These are phyloP conservation scores for Urostyla sp. DNA, from an alignment of 73 alveolate genomes.

Conservation along the genomic window DNA sequence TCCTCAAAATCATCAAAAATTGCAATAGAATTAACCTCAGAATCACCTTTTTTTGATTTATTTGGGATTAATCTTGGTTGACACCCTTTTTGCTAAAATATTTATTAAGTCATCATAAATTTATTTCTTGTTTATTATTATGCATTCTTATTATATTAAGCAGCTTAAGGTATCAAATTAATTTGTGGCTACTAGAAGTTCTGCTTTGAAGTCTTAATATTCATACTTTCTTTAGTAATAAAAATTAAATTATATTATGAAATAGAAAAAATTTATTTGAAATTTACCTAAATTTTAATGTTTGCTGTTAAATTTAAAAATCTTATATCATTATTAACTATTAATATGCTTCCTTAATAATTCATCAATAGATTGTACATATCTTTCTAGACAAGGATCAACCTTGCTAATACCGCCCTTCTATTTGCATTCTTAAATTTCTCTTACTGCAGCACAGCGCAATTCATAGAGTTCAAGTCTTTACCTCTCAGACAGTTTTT, in stretches of 20 bases:
- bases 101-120: neutral
- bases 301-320: no score
- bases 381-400: constrained; percentile 32
- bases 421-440: constrained; percentile 20
- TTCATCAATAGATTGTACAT: constrained; percentile 27
- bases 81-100: neutral
- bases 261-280: neutral
- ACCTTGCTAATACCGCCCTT: constrained; percentile 42
- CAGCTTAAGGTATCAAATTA: neutral
- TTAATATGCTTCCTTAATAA: constrained; percentile 9
- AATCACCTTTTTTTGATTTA: constrained; percentile 7
- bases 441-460: constrained; percentile 39
- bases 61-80: constrained; percentile 4
- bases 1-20: constrained; percentile 8
- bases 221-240: no score
- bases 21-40: neutral
- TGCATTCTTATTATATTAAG: neutral
- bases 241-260: neutral
- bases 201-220: constrained; percentile 15
- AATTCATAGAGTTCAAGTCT: constrained; percentile 37
- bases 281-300: no score
- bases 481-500: constrained; percentile 31
- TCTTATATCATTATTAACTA: no score
- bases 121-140: neutral
- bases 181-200: neutral